Base-by-base conservation (phyloP, 176 grass and related monocot genomes). In the Carex cristatella region DNA sequence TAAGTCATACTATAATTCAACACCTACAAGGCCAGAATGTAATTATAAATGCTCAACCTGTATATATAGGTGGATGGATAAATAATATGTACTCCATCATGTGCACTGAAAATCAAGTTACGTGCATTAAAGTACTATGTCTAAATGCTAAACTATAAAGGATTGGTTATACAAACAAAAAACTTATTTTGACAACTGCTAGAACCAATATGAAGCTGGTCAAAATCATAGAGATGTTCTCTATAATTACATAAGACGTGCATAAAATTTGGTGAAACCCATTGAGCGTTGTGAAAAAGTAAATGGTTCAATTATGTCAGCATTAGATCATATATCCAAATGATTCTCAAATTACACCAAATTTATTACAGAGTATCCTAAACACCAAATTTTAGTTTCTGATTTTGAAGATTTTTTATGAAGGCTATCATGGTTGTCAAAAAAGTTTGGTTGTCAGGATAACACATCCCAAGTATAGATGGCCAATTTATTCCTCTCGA, bases 401-500 rank as follows among this genome's bases (percentile, higher is more conserved):
- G 15, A 71, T 71, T 19, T 71, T 71, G 2, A 46, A 18, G 19
- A 53, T 42, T 74, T 74, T 49, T 53, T n/a, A 74, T 19, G 28
- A 30, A 27, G 42, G 42, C 10, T 74, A 74, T 57, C 28, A 32
- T 78, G 74, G 74, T 56, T 32, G 48, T 78, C 23, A 46, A 72
- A 40, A 18, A 72, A 72, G 16, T 72, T 69, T 42, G 40, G 69
- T 72, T 48, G 40, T n/a, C 69, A 57, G 12, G 5, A 10, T 78
- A 18, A 13, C 6, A 33, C 74, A 57, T 78, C 12, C 74, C 51
- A 78, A 57, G 3, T 42, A 46, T 71, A 57, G 23, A 57, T 57
- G 48, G 74, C 16, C 74, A 72, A 72, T 72, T 72, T 48, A 72
- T 72, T 72, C 69, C 11, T 72, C 69, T 70, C 8, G 2, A 72